Base-by-base conservation (phyloP, 192 early-diverging fungal species). In the Coemansia sp. region DNA sequence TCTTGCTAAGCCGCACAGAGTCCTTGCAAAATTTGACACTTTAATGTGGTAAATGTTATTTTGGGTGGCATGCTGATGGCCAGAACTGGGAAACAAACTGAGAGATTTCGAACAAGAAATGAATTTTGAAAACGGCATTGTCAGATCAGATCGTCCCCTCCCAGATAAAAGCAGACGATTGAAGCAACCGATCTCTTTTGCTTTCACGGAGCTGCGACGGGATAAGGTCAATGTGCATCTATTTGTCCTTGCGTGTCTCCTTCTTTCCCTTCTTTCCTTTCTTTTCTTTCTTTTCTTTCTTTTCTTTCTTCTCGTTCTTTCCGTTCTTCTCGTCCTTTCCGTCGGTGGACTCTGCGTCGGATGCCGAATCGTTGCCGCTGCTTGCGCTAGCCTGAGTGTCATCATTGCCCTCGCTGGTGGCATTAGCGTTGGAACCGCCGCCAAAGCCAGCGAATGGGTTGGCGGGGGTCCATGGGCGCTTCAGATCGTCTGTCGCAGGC, bases 381-480 rank as follows among this genome's bases (percentile, higher is more conserved):
- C 62, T 57, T 10, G 60, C 57, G 8, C 43, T 41, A 4, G 60
- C 62, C 16, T 61, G 67, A 12, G 70, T 21, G 7, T 60, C 53
- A 35, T 66, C 41, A 35, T 45, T 62, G 55, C 9, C 55, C 18
- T 35, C 75, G 30, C 26, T 60, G 57, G 23, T 41, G 60, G 21
- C 63, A 15, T 45, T 63, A 30, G 61, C 36, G 23, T 45, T 46
- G 21, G 21, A 24, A 15, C 41, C 35, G 36, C 71, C 71, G 30
- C 66, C 66, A 35, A 77, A 48, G 21, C 72, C 73, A 33, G 69
- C 92, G 77, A 96, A 92, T 64, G 92, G 92, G 60, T 84, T 86
- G 39, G 87, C 85, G 8, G 86, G 85, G 76, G 90, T 88, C 89
- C 93, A 98, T 18, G 96, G 96, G 61, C 96, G 88, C 71, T 84